phyloP scores from a whole-genome alignment of 306 rosid species.

The Gastrolobium bilobum region DNA sequence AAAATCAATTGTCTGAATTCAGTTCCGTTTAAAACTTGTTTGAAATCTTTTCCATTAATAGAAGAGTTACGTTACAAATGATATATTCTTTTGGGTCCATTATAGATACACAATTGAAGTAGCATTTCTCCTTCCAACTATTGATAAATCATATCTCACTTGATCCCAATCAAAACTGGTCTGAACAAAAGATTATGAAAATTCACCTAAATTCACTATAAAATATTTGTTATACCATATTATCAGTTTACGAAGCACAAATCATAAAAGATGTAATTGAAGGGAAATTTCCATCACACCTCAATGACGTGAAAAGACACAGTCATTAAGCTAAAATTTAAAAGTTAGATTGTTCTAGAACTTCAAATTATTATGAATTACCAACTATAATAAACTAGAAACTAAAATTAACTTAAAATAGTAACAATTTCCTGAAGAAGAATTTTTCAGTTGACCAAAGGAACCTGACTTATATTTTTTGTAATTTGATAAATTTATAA shows the following conservation, averaged over 20 bases:
- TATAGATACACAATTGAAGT: background rate
- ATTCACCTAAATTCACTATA: background rate
- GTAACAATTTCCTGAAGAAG: background rate
- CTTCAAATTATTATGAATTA: slow-evolving; percentile 15
- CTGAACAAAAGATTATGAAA: background rate
- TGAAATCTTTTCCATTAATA: background rate
- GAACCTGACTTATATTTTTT: background rate
- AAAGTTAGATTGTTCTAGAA: slow-evolving; percentile 7
- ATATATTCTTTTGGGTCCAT: background rate
- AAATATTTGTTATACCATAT: slow-evolving; percentile 11
- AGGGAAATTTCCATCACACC: background rate
- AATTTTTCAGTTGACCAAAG: slow-evolving; percentile 2
- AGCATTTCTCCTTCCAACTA: background rate
- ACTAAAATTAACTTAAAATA: background rate
- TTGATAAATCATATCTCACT: background rate
- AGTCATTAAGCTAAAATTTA: background rate
- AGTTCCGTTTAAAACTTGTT: background rate
- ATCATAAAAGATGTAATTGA: background rate
- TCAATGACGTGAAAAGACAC: background rate
- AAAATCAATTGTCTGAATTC: background rate
- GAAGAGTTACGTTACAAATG: background rate
- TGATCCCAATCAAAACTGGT: background rate
- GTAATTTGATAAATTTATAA: background rate
- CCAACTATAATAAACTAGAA: slow-evolving; percentile 12
- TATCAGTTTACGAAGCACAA: background rate